Evolutionary conservation across 2,329 filamentous ascomycete genomes (phyloP).

Genomic region (Neoarthrinium moseri): DNA sequence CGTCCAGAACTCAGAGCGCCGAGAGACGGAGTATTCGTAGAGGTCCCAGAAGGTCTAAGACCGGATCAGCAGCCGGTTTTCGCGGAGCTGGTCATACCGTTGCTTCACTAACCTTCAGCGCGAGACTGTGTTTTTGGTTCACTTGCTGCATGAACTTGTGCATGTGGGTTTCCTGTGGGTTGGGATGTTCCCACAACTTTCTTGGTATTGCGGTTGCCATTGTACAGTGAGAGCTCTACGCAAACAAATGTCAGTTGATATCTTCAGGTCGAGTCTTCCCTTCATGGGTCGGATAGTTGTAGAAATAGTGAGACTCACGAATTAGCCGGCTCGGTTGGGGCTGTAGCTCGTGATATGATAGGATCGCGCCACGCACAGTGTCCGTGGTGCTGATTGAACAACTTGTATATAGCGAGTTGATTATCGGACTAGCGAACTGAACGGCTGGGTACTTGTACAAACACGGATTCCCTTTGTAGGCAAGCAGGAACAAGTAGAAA

Average conservation of each 20-base stretch:
- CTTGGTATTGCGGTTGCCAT: conserved; percentile 39
- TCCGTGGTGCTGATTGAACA: too few species aligned
- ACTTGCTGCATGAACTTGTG: conserved; percentile 65
- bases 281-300: too few species aligned
- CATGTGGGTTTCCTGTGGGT: conserved; percentile 62
- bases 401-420: too few species aligned
- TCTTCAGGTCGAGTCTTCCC: background rate
- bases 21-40: conserved; percentile 65
- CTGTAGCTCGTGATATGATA: too few species aligned
- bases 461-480: too few species aligned
- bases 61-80: conserved; percentile 11
- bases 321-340: too few species aligned
- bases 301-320: too few species aligned
- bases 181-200: conserved; percentile 68
- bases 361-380: too few species aligned
- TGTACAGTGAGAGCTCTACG: background rate
- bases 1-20: conserved; percentile 64
- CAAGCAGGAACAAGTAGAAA: too few species aligned
- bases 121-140: conserved; percentile 56
- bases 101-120: conserved; percentile 50
- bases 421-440: too few species aligned
- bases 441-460: too few species aligned
- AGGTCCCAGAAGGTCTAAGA: conserved; percentile 65
- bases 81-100: too few species aligned
- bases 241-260: background rate